A percentile compares a stretch with the other conserved stretches of the same genome.
phyloP scores from a whole-genome alignment of 2,329 filamentous ascomycete species.

The Fusarium mangiferae region DNA sequence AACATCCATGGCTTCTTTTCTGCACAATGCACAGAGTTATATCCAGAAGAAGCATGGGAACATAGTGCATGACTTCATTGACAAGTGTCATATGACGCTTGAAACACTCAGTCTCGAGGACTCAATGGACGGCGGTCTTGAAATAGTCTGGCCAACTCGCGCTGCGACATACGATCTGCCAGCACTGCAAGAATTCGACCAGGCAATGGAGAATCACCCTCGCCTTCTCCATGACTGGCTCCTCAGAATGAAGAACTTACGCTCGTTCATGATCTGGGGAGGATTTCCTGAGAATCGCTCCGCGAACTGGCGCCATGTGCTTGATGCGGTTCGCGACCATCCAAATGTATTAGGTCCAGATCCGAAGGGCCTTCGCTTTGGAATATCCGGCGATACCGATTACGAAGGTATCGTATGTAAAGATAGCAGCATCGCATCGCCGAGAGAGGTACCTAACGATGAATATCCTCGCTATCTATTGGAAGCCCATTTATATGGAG shows the following conservation, averaged over 20 bases:
- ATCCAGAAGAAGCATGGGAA: not conserved
- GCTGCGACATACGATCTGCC: not conserved
- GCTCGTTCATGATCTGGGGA: not conserved
- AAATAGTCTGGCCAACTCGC: not conserved
- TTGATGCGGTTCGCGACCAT: not conserved
- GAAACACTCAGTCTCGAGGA: not conserved
- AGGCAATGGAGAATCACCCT: fast-evolving
- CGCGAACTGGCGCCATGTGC: not conserved
- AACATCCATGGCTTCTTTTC: not conserved
- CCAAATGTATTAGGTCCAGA: not conserved
- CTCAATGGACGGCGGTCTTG: no score
- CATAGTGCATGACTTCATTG: not conserved
- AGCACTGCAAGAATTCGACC: fast-evolving
- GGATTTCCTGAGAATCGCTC: no score
- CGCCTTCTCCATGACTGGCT: not conserved
- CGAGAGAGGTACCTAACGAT: not conserved
- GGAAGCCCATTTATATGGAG: not conserved
- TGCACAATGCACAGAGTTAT: fast-evolving
- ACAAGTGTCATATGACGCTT: not conserved
- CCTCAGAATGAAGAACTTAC: not conserved
- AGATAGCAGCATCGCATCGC: not conserved
- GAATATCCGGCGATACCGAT: no score
- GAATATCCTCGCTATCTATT: not conserved
- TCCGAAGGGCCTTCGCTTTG: not conserved
- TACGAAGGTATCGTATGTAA: not conserved